phyloP scores from a whole-genome alignment of 306 rosid genomes.

The Casuarina cunninghamiana region DNA sequence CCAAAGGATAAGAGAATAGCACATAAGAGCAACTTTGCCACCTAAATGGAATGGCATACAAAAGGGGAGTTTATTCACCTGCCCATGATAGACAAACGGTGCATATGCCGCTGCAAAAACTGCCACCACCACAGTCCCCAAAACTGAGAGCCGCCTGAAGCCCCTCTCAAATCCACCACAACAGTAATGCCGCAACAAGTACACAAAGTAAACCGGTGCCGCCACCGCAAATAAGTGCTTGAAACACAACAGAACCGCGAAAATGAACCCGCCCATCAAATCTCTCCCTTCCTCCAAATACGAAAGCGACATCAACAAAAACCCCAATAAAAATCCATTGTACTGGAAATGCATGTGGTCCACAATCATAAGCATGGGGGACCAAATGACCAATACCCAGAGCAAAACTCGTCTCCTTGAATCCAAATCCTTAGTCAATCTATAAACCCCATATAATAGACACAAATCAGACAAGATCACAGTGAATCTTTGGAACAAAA shows the following conservation, averaged over 20 bases:
- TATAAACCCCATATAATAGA: conserved; percentile 67
- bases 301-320: conserved; percentile 78
- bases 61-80: conserved; percentile 49
- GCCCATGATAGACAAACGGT: conserved; percentile 77
- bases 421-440: conserved; percentile 50
- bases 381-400: conserved; percentile 78
- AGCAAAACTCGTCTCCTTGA: conserved; percentile 52
- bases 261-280: conserved; percentile 72
- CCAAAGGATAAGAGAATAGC: not conserved
- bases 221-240: conserved; percentile 94
- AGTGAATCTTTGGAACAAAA: conserved; percentile 68
- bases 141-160: conserved; percentile 53
- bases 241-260: conserved; percentile 73
- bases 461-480: conserved; percentile 68
- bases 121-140: conserved; percentile 65
- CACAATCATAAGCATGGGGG: conserved; percentile 84
- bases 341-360: conserved; percentile 93
- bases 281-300: conserved; percentile 86
- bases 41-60: not conserved
- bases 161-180: conserved; percentile 67
- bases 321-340: conserved; percentile 90
- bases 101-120: conserved; percentile 79
- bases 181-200: conserved; percentile 85
- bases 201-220: conserved; percentile 82
- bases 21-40: conserved; percentile 18